Percentiles rank a stretch among this genome's conserved stretches.
phyloP scores from a whole-genome alignment of 2,329 filamentous ascomycete genomes.

The Fusarium robinianum region DNA sequence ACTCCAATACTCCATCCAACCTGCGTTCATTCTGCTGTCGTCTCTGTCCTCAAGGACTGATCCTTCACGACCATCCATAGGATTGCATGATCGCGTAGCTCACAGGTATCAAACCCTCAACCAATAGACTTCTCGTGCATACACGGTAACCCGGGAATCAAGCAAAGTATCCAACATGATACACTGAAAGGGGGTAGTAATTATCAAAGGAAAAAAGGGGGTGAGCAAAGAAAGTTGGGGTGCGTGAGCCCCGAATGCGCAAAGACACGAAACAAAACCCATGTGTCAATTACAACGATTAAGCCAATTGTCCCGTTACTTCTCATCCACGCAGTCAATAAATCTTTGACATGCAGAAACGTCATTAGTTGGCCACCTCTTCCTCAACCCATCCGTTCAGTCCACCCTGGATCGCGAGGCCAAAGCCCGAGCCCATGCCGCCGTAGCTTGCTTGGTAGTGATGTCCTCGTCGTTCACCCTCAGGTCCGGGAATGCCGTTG shows the following conservation, averaged over 20 bases:
- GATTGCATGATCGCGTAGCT: no score
- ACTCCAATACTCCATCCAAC: no score
- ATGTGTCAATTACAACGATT: constrained; percentile 50
- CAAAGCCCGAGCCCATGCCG: constrained; percentile 63
- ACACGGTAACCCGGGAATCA: constrained; percentile 25
- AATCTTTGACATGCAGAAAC: constrained; percentile 32
- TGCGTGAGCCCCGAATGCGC: constrained; percentile 32
- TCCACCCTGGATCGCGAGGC: constrained; percentile 65
- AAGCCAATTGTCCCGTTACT: constrained; percentile 42
- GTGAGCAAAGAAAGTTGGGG: constrained; percentile 37
- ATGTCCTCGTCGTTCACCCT: constrained; percentile 64
- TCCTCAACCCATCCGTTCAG: constrained; percentile 72
- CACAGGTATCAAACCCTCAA: constrained; percentile 26
- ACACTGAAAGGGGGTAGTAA: constrained; percentile 40
- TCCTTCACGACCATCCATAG: no score
- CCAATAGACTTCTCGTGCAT: constrained; percentile 20
- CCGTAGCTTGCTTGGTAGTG: constrained; percentile 68
- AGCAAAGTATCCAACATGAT: constrained; percentile 36
- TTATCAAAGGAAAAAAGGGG: constrained; percentile 39
- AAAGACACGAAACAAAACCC: constrained; percentile 35
- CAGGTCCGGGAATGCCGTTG: constrained; percentile 51
- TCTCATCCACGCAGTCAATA: constrained; percentile 29
- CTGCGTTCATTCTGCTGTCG: constrained; percentile 18
- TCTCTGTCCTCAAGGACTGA: no score
- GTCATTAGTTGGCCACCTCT: constrained; percentile 61